Evolutionary conservation across 139 green algal species (phyloP).

Genomic region (Picochlorum sp.): DNA sequence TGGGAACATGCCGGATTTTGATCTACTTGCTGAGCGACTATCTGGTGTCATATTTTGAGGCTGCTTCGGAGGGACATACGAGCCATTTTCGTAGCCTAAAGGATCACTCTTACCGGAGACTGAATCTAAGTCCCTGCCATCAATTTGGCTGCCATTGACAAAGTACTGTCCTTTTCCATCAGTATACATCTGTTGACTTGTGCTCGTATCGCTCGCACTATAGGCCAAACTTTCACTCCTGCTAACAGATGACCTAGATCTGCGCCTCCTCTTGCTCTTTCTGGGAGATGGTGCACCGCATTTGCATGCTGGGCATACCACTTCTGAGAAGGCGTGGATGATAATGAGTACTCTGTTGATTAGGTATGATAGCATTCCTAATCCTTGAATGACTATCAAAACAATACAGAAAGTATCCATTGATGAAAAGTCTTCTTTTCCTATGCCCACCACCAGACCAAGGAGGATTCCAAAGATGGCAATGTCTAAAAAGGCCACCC

Average conservation of each 20-base stretch:
- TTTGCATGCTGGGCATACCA: constrained; percentile 9
- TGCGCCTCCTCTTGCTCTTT: neutral
- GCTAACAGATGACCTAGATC: neutral
- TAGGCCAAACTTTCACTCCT: constrained; percentile 1
- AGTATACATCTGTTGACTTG: constrained; percentile 1
- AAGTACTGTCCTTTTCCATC: constrained; percentile 1
- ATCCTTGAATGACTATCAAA: constrained; percentile 6
- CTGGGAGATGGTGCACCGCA: constrained; percentile 3
- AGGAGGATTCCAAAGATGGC: constrained; percentile 6
- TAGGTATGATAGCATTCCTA: constrained; percentile 7
- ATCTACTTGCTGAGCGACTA: constrained; percentile 3
- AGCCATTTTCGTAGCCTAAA: neutral
- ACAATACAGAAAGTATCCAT: constrained; percentile 6
- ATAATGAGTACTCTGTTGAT: constrained; percentile 16
- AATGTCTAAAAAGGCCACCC: constrained; percentile 8
- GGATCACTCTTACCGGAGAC: neutral
- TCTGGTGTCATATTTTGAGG: neutral
- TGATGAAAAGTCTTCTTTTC: neutral
- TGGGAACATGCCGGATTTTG: constrained; percentile 5
- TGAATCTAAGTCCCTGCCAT: constrained; percentile 1
- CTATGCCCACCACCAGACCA: neutral
- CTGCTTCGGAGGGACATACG: neutral
- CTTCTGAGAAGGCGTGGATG: constrained; percentile 14
- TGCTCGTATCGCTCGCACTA: constrained; percentile 1
- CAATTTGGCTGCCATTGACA: neutral